Percentiles rank a stretch among this genome's conserved stretches.
These are phyloP conservation scores for Pseudopithomyces chartarum DNA, from an alignment of 2,329 filamentous ascomycete species.

Conservation along the genomic window DNA sequence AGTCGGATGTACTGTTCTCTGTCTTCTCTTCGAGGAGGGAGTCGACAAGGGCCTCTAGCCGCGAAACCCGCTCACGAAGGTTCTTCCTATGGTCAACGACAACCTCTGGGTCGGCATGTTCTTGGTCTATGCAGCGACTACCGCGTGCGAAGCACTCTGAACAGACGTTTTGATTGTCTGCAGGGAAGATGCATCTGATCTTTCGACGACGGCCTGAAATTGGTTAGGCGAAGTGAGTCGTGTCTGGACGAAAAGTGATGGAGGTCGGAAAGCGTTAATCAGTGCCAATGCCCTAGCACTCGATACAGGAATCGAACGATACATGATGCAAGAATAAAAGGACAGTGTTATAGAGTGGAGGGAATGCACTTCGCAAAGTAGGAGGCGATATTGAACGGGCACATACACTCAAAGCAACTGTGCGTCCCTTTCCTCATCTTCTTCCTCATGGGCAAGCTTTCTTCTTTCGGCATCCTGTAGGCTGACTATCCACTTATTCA, in stretches of 20 bases:
- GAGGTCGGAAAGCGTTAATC: not conserved
- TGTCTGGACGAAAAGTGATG: conserved; percentile 5
- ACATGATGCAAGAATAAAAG: not conserved
- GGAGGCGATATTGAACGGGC: not conserved
- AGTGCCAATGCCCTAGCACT: not conserved
- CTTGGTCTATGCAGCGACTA: conserved; percentile 53
- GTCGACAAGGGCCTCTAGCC: conserved; percentile 48
- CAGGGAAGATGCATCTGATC: conserved; percentile 53
- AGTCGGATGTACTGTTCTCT: conserved; percentile 16
- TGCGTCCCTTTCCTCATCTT: conserved; percentile 53
- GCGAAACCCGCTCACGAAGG: conserved; percentile 49
- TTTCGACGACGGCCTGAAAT: conserved; percentile 54
- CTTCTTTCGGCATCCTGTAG: conserved; percentile 43
- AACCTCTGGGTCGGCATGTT: conserved; percentile 46
- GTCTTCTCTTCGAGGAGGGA: conserved; percentile 44
- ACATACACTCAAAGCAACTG: conserved; percentile 52
- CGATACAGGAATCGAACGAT: conserved; percentile 3
- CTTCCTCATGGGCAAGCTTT: conserved; percentile 41
- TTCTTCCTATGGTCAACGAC: conserved; percentile 51
- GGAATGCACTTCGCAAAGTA: not conserved
- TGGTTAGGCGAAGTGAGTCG: conserved; percentile 24
- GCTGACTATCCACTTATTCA: conserved; percentile 1
- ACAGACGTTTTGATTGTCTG: conserved; percentile 48
- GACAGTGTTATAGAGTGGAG: not conserved
- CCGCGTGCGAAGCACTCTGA: conserved; percentile 53